Evolutionary conservation across 2,329 filamentous ascomycete genomes (phyloP).

Genomic region (Fusarium penzigii): DNA sequence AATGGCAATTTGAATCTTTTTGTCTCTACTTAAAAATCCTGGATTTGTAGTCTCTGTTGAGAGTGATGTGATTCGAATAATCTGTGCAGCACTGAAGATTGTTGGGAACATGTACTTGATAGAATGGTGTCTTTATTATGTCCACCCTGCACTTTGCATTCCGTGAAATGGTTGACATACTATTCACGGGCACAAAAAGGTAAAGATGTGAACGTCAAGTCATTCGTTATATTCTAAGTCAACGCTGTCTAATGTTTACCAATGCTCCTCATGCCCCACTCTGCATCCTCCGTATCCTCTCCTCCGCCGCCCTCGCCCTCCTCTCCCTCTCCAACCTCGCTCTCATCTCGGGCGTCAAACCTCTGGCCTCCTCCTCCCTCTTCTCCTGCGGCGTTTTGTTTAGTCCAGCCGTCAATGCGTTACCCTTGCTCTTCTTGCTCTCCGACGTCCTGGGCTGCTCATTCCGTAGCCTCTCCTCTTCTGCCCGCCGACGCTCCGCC

Average conservation of each 20-base stretch:
- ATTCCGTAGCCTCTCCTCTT: conserved; percentile 69
- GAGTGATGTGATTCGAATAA: too few relatives aligned
- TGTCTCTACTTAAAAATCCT: too few relatives aligned
- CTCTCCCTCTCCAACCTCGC: conserved; percentile 83
- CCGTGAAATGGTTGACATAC: too few relatives aligned
- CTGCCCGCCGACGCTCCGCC: conserved; percentile 67
- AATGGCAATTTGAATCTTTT: too few relatives aligned
- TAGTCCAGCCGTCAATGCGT: conserved; percentile 52
- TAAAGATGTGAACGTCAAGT: too few relatives aligned
- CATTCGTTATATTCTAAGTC: too few relatives aligned
- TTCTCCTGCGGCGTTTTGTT: conserved; percentile 78
- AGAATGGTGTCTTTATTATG: too few relatives aligned
- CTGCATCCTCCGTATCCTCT: conserved; percentile 70
- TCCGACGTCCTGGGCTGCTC: conserved; percentile 62
- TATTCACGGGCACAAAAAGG: too few relatives aligned
- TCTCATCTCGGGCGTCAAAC: conserved; percentile 85
- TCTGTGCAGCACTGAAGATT: too few relatives aligned
- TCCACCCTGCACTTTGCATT: too few relatives aligned
- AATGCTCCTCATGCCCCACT: conserved; percentile 16
- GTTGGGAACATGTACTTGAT: too few relatives aligned
- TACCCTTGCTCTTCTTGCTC: conserved; percentile 51
- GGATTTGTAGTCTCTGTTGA: too few relatives aligned
- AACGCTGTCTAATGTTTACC: neutral
- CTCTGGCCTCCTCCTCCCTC: conserved; percentile 80
- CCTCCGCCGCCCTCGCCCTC: conserved; percentile 88